Evolutionary conservation across 192 early-diverging fungal species (phyloP).

Genomic region (Umbelopsis sp.): DNA sequence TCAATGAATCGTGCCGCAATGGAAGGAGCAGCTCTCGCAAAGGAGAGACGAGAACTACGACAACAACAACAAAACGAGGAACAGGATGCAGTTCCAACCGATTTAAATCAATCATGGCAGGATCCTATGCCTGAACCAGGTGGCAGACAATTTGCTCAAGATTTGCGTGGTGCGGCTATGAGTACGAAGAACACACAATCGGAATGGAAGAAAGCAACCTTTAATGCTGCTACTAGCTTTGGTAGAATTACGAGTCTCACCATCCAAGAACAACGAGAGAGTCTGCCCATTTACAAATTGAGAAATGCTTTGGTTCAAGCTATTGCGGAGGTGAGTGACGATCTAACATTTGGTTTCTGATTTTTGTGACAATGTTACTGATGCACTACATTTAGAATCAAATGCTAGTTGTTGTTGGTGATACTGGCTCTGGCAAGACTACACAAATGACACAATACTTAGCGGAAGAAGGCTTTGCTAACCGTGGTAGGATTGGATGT

Average conservation of each 20-base stretch:
- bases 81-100: conserved; percentile 80
- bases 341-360: too few species aligned
- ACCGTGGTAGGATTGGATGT: conserved; percentile 90
- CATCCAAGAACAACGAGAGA: conserved; percentile 83
- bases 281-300: conserved; percentile 86
- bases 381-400: conserved; percentile 44
- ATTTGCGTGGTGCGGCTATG: conserved; percentile 77
- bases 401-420: conserved; percentile 88
- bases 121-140: conserved; percentile 92
- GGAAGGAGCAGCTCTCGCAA: conserved; percentile 88
- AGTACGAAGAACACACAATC: conserved; percentile 67
- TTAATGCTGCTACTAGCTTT: conserved; percentile 86
- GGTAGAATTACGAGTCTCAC: conserved; percentile 85
- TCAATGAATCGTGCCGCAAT: conserved; percentile 94
- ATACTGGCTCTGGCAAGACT: conserved; percentile 98
- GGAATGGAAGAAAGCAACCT: conserved; percentile 88
- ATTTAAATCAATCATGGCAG: conserved; percentile 87
- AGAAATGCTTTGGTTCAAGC: conserved; percentile 80
- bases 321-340: conserved; percentile 54
- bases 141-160: conserved; percentile 92
- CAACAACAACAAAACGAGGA: conserved; percentile 81
- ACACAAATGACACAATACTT: conserved; percentile 99
- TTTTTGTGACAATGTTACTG: not conserved
- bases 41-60: conserved; percentile 87
- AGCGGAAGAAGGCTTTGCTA: conserved; percentile 93